phyloP scores from a whole-genome alignment of 441 rosid genomes.

The Brassica balearica region DNA sequence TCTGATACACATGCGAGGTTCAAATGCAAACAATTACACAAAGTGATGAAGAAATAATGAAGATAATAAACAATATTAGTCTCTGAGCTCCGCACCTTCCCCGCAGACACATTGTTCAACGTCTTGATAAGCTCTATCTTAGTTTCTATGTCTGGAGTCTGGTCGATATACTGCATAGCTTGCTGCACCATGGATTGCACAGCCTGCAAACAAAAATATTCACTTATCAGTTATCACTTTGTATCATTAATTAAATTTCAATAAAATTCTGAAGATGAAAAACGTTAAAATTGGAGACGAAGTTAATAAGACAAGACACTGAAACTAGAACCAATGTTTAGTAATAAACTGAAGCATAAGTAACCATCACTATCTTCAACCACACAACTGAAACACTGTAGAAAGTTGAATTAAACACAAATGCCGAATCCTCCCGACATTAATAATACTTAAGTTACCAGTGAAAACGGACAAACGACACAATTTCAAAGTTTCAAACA shows the following conservation, averaged over 20 bases:
- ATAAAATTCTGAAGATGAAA: background rate
- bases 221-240: background rate
- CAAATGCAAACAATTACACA: too few species aligned
- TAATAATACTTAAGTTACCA: too few species aligned
- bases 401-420: background rate
- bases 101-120: constrained; percentile 79
- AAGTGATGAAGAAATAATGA: too few species aligned
- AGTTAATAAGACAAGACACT: background rate
- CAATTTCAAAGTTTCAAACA: background rate
- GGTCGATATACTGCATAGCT: constrained; percentile 87
- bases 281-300: constrained; percentile 17
- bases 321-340: background rate
- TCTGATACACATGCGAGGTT: constrained; percentile 42
- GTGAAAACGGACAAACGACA: background rate
- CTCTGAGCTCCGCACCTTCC: constrained; percentile 60
- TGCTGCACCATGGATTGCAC: constrained; percentile 95
- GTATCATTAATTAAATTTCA: background rate
- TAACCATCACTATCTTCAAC: constrained; percentile 22
- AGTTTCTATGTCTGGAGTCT: constrained; percentile 81
- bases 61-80: background rate
- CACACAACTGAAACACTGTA: background rate
- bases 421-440: background rate
- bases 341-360: constrained; percentile 19
- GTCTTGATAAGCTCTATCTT: constrained; percentile 83
- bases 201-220: constrained; percentile 55